These are phyloP conservation scores for Asterophora parasitica DNA, from an alignment of 768 basidiomycete genomes.

Conservation along the genomic window DNA sequence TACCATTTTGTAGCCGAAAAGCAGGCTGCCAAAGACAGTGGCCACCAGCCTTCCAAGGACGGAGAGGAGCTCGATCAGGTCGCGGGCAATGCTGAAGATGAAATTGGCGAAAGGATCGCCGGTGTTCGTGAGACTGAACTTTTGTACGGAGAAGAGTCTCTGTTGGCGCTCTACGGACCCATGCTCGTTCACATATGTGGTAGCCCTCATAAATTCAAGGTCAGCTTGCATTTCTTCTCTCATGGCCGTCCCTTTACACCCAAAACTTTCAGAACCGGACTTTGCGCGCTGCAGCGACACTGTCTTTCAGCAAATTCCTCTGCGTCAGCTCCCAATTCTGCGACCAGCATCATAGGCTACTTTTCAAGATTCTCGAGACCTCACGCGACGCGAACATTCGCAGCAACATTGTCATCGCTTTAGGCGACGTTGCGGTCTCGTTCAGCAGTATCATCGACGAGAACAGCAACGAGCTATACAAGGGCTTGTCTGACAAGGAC, in stretches of 20 bases:
- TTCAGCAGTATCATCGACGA: constrained; percentile 97
- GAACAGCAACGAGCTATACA: constrained; percentile 93
- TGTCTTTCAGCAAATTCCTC: constrained; percentile 93
- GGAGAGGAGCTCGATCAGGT: constrained; percentile 94
- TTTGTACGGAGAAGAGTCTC: constrained; percentile 74
- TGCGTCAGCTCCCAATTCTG: constrained; percentile 94
- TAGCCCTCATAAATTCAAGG: constrained; percentile 89
- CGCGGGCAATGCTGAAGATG: constrained; percentile 95
- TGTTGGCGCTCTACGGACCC: constrained; percentile 83
- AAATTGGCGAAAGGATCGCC: constrained; percentile 90
- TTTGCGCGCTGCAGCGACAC: constrained; percentile 79
- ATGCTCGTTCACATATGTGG: constrained; percentile 89
- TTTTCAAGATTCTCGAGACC: constrained; percentile 93
- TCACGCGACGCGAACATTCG: constrained; percentile 87
- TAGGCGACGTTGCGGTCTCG: constrained; percentile 97
- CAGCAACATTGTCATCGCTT: constrained; percentile 94
- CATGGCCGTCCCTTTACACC: constrained; percentile 1
- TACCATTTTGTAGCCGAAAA: constrained; percentile 49
- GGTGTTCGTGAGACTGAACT: constrained; percentile 82
- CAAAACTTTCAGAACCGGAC: constrained; percentile 62
- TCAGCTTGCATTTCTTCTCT: constrained; percentile 25
- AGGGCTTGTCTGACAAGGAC: constrained; percentile 83
- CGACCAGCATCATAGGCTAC: constrained; percentile 78
- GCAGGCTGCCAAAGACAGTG: constrained; percentile 33
- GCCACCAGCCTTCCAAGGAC: constrained; percentile 45